Percentiles rank a stretch among this genome's conserved stretches.
phyloP scores from a whole-genome alignment of 306 rosid genomes.

The Lablab purpureus region DNA sequence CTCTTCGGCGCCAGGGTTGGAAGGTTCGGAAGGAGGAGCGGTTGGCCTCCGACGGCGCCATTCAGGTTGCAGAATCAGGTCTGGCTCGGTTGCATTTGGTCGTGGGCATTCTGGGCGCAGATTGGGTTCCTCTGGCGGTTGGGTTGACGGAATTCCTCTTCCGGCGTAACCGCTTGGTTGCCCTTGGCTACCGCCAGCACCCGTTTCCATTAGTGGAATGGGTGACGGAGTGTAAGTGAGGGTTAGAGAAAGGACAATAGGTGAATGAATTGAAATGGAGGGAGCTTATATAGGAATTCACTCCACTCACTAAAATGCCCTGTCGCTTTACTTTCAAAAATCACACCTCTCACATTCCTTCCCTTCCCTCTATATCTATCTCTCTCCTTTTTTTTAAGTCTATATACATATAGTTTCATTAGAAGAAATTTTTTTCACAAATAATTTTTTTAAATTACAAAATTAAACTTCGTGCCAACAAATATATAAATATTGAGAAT shows the following conservation, averaged over 20 bases:
- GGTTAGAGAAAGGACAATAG: neutral
- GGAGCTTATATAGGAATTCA: neutral
- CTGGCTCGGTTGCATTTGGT: neutral
- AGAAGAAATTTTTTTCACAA: no score
- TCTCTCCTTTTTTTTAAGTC: no score
- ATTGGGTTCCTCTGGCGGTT: conserved; percentile 10
- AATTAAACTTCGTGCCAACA: no score
- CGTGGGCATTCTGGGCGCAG: conserved; percentile 48
- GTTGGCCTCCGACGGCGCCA: conserved; percentile 39
- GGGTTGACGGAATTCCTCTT: conserved; percentile 28
- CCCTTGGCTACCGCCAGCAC: neutral
- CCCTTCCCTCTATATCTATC: no score
- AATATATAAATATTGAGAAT: no score
- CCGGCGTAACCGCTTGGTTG: neutral
- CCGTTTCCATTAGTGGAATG: conserved; percentile 37
- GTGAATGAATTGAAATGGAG: neutral
- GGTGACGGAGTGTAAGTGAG: neutral
- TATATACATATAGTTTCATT: no score
- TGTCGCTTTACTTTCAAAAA: neutral
- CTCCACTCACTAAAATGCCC: conserved; percentile 18
- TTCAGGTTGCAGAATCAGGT: conserved; percentile 48
- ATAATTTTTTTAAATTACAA: no score
- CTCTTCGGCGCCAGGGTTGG: neutral
- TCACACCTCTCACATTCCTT: no score
- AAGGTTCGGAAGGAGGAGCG: neutral